phyloP scores from a whole-genome alignment of 1,284 basidiomycete species.

The Melampsora larici-populina region DNA sequence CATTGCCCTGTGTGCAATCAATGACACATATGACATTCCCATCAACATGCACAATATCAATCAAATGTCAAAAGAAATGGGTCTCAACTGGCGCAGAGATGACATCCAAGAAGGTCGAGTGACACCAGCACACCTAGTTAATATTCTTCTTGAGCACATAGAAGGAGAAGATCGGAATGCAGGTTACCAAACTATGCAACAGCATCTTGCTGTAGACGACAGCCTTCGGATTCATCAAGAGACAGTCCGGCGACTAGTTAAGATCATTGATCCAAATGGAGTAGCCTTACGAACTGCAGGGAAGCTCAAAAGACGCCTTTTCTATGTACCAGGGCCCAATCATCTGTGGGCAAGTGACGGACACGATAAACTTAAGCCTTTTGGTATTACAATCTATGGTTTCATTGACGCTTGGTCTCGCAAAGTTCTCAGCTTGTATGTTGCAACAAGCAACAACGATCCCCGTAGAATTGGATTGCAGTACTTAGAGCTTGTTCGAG shows the following conservation, averaged over 20 bases:
- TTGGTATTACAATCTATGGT: too few species aligned
- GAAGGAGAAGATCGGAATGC: too few species aligned
- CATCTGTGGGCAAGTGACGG: conserved; percentile 1
- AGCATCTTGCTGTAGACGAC: background rate
- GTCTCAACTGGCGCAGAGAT: background rate
- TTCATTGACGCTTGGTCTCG: too few species aligned
- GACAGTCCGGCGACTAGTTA: background rate
- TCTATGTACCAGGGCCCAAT: background rate
- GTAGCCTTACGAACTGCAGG: background rate
- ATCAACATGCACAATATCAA: too few species aligned
- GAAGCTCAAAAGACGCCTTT: background rate
- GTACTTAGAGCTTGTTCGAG: background rate
- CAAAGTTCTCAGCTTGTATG: background rate
- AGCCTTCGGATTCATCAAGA: background rate
- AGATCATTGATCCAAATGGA: too few species aligned
- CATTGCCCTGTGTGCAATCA: background rate
- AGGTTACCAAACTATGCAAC: background rate
- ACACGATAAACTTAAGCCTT: too few species aligned
- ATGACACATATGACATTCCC: too few species aligned
- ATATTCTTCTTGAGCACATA: background rate
- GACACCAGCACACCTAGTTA: background rate
- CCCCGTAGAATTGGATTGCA: background rate
- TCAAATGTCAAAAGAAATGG: conserved; percentile 2
- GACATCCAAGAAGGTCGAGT: background rate
- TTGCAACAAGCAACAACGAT: background rate